Base-by-base conservation (phyloP, 2,329 filamentous ascomycete genomes). In the Talaromyces sp. region DNA sequence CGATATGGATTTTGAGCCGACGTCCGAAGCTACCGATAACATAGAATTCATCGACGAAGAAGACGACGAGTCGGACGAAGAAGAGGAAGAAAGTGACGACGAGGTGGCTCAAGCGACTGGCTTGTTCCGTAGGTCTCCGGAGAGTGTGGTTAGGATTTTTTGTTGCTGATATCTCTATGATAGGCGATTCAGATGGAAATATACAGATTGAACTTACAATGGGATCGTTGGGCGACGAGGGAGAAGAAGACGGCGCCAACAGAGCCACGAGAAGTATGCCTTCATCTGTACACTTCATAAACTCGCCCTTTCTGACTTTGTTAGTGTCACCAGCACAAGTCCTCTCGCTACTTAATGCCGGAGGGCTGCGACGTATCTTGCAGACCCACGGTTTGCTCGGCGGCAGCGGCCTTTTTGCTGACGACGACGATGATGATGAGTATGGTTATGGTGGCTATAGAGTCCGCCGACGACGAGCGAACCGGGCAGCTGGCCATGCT, bases 331-430 rank as follows among this genome's bases (percentile, higher is more conserved):
- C 70, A 19, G 66, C 72, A 36, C 80, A 84, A 64, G 76, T 86
- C 55, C 74, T 85, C 64, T 81, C 82, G 65, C 68, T 86, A 22
- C 76, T 87, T n/a, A 80, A 81, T 8, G 75, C 81, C 36, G 76
- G 78, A 58, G 82, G 83, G 36, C 72, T 87, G 6, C 79, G 81
- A 58, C 79, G 81, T 33, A 78, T 86, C 49, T 80, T 86, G 49
- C 70, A 70, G 55, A 67, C 69, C 57, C 71, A 73, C 64, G 70
- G 72, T 42, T 68, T 72, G 63, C 60, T 69, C 59, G 64, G 59
- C 11, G 65, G 59, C 11, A 65, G 65, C 39, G 51, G 57, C 58
- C 63, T 66, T 57, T 66, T 69, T 3, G 73, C 73, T 1, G 71
- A 74, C 2, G 73, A 74, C 17, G 72, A 72, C 13, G 69, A 72